These are phyloP conservation scores for Colletotrichum neosansevieriae DNA, from an alignment of 2,329 filamentous ascomycete genomes.

Conservation along the genomic window DNA sequence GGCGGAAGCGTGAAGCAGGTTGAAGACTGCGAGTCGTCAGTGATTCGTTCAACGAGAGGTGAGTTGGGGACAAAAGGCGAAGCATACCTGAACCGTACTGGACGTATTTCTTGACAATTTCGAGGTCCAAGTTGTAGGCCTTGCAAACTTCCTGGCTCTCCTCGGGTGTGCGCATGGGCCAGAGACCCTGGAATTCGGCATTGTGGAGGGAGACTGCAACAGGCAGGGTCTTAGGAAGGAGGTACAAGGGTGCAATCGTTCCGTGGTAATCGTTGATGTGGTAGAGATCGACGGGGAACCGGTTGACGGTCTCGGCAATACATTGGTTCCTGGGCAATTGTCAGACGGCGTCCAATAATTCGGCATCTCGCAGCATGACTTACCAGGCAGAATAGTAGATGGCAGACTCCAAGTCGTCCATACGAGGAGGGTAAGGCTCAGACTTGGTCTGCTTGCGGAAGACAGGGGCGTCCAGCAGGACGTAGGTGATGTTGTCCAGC, in stretches of 20 bases:
- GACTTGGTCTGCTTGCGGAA: slow-evolving; percentile 73
- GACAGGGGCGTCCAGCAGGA: slow-evolving; percentile 74
- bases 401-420: slow-evolving; percentile 77
- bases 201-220: slow-evolving; percentile 75
- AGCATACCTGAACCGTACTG: slow-evolving; percentile 68
- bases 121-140: slow-evolving; percentile 71
- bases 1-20: slow-evolving; percentile 74
- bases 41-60: neutral
- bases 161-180: slow-evolving; percentile 73
- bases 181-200: slow-evolving; percentile 76
- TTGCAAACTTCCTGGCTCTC: slow-evolving; percentile 73
- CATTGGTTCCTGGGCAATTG: slow-evolving; percentile 64
- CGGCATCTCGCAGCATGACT: neutral
- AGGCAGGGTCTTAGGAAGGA: slow-evolving; percentile 73
- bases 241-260: slow-evolving; percentile 72
- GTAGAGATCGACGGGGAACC: slow-evolving; percentile 73
- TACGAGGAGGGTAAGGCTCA: slow-evolving; percentile 74
- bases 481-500: slow-evolving; percentile 75
- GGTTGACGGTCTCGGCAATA: slow-evolving; percentile 71
- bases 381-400: slow-evolving; percentile 77
- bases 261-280: slow-evolving; percentile 77
- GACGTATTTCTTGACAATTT: slow-evolving; percentile 70
- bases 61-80: too few species aligned
- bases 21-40: slow-evolving; percentile 63
- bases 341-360: neutral